Evolutionary conservation across 352 stramenopile genomes (phyloP), one percentile per base, ranked within the genome.

Genomic region (Globisporangium camurandrum): DNA sequence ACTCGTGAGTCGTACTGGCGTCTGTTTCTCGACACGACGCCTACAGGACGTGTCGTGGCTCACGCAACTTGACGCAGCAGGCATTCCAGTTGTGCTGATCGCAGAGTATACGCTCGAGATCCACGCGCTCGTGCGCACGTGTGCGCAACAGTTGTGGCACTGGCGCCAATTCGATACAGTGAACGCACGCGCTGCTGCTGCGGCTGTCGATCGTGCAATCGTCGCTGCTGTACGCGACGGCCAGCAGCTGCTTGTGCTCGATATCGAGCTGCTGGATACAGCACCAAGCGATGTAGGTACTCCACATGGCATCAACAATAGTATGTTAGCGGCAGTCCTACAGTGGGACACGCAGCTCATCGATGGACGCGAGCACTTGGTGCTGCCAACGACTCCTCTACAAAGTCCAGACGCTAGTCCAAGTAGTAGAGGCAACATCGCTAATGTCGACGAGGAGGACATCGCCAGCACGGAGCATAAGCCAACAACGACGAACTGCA

Each of bases 191-290:
- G 64, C 62, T 0, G 7, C 23, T 4, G 69, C 79, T 24, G 66
- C 23, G 4, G 69, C 79, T 24, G 66, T 88, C 17, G 45, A 70
- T 9, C 23, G 59, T 0, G 61, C 65, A 0, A 46, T 88, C 12
- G 20, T 27, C 5, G n/a, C 44, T 2, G 71, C 76, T 16, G 61
- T 82, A n/a, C 43, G 39, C 16, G 54, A 74, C 9, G 76, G 74
- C 1, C 59, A 84, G 11, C 74, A 86, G 45, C 36, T 88, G 7
- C 20, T 88, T 17, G 71, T 88, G 6, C 50, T 88, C 0, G 76
- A 86, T 14, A 64, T 85, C 0, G 61, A 79, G 8, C 74, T 74
- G 3, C 39, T 67, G 0, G 67, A 88, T n/a, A n/a, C n/a, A n/a
- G n/a, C n/a, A n/a, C n/a, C n/a, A n/a, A n/a, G n/a, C n/a, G n/a